Conservation (phyloP, 2,329 filamentous ascomycete genomes). For the Alternaria angustiovoidea region DNA sequence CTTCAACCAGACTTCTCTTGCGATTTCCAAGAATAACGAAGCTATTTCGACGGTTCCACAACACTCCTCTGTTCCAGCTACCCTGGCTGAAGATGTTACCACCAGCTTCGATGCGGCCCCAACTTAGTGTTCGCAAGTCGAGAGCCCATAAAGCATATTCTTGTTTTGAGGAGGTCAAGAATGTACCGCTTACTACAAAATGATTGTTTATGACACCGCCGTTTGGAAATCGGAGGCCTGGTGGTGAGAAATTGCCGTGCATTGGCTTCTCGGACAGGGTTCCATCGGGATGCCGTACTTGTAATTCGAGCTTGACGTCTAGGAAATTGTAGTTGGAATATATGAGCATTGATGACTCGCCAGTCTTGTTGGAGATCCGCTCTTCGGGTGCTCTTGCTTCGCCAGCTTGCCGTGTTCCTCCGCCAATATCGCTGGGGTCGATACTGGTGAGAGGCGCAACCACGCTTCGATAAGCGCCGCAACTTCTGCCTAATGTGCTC, state of each 20-base stretch:
- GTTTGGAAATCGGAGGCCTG: conserved; percentile 92
- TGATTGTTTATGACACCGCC: conserved; percentile 94
- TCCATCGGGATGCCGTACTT: conserved; percentile 85
- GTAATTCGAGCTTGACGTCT: conserved; percentile 94
- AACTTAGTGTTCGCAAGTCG: conserved; percentile 85
- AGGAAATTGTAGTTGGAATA: conserved; percentile 99
- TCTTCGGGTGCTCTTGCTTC: conserved; percentile 52
- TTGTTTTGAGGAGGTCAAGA: conserved; percentile 96
- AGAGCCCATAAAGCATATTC: conserved; percentile 98
- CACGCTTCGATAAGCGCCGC: conserved; percentile 94
- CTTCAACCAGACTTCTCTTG: conserved; percentile 91
- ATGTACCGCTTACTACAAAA: conserved; percentile 97
- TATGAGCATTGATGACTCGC: conserved; percentile 80
- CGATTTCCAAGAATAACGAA: conserved; percentile 96
- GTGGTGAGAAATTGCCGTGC: conserved; percentile 85
- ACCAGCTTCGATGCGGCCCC: conserved; percentile 95
- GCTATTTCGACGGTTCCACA: conserved; percentile 92
- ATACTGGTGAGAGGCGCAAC: conserved; percentile 80
- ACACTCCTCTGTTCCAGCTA: conserved; percentile 94
- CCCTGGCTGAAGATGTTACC: conserved; percentile 92
- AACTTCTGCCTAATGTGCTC: conserved; percentile 85
- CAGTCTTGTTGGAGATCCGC: conserved; percentile 42
- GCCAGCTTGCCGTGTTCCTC: conserved; percentile 52
- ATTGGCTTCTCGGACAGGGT: conserved; percentile 86
- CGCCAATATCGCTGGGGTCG: conserved; percentile 72